Percentiles rank a stretch among this genome's conserved stretches.
Evolutionary conservation across 2,329 filamentous ascomycete genomes (phyloP).

Genomic region (Beauveria bassiana): DNA sequence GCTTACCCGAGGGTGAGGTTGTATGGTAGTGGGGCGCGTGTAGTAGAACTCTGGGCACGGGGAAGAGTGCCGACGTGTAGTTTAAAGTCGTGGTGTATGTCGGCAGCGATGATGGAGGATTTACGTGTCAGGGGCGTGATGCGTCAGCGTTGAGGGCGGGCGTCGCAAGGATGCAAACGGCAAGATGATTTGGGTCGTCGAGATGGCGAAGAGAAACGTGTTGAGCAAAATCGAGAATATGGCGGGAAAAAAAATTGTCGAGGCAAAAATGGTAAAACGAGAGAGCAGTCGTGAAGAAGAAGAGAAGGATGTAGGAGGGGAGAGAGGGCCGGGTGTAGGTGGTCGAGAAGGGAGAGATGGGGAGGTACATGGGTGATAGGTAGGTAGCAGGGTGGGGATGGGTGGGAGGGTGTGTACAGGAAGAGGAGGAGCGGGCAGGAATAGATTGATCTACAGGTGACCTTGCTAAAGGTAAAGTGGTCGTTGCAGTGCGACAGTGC

Average conservation of each 20-base stretch:
- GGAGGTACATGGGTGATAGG: constrained; percentile 4
- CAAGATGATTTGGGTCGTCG: neutral
- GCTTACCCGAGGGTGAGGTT: constrained; percentile 2
- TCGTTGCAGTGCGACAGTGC: neutral
- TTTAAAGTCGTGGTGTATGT: neutral
- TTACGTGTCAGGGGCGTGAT: constrained; percentile 6
- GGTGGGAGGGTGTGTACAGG: constrained; percentile 5
- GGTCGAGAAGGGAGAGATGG: constrained; percentile 13
- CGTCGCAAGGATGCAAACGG: neutral
- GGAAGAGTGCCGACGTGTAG: neutral
- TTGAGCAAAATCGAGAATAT: constrained; percentile 11
- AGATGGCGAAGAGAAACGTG: constrained; percentile 7
- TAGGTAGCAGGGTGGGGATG: neutral
- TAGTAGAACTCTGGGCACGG: neutral
- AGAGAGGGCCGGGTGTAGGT: constrained; percentile 16
- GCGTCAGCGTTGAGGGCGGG: neutral
- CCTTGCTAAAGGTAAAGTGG: too few species aligned
- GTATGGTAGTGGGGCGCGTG: constrained; percentile 1
- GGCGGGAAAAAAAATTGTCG: constrained; percentile 3
- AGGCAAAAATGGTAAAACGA: constrained; percentile 14
- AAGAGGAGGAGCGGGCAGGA: neutral
- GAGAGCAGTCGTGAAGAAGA: constrained; percentile 10
- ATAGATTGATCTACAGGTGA: constrained; percentile 1
- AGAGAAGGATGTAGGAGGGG: constrained; percentile 12
- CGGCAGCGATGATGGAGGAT: neutral